These are phyloP conservation scores for Kodamaea fungicola DNA, from an alignment of 1,139 yeast species.

Conservation along the genomic window DNA sequence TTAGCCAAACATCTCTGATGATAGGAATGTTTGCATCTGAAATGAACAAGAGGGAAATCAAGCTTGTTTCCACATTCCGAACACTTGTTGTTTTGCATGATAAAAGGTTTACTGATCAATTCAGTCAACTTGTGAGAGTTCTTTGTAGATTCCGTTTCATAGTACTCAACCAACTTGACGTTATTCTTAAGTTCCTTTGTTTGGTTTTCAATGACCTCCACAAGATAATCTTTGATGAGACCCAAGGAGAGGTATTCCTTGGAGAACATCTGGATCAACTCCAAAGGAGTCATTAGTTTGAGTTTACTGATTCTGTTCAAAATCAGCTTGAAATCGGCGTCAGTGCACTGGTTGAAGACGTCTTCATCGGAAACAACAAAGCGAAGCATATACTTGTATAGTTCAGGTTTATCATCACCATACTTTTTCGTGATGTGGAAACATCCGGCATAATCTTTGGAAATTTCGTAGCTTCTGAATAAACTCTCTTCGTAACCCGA, in stretches of 20 bases:
- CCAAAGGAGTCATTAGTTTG: slow-evolving; percentile 68
- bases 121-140: slow-evolving; percentile 53
- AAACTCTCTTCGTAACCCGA: slow-evolving; percentile 59
- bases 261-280: slow-evolving; percentile 67
- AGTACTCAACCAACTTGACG: slow-evolving; percentile 61
- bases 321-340: slow-evolving; percentile 46
- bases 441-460: slow-evolving; percentile 57
- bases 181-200: slow-evolving; percentile 68
- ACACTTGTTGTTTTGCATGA: slow-evolving; percentile 70
- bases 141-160: slow-evolving; percentile 61
- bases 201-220: slow-evolving; percentile 59
- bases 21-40: slow-evolving; percentile 82
- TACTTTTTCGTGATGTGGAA: slow-evolving; percentile 53
- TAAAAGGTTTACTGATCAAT: slow-evolving; percentile 51
- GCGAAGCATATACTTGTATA: slow-evolving; percentile 64
- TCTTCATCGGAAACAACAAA: slow-evolving; percentile 60
- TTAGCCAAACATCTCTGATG: slow-evolving; percentile 79
- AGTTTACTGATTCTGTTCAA: slow-evolving; percentile 51
- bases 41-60: slow-evolving; percentile 80
- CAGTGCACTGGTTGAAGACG: slow-evolving; percentile 52
- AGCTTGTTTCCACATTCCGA: slow-evolving; percentile 64
- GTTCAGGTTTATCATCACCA: slow-evolving; percentile 60
- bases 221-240: slow-evolving; percentile 63
- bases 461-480: slow-evolving; percentile 60
- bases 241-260: slow-evolving; percentile 73